phyloP scores from a whole-genome alignment of 106 monocot genomes.

The Xerophyta viscosa region DNA sequence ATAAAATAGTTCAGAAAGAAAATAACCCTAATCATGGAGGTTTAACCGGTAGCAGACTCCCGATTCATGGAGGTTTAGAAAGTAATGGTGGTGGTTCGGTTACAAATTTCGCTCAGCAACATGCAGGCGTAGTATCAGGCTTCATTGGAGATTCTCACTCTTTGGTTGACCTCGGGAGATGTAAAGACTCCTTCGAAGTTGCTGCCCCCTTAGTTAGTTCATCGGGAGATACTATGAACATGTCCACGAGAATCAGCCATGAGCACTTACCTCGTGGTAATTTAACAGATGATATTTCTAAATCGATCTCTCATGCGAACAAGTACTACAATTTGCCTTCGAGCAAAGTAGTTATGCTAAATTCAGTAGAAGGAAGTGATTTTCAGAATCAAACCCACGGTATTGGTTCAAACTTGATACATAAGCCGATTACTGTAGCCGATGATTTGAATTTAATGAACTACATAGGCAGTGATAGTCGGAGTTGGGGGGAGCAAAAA shows the following conservation, averaged over 20 bases:
- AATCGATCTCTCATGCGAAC: conserved; percentile 14
- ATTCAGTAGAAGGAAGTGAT: conserved; percentile 19
- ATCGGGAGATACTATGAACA: conserved; percentile 12
- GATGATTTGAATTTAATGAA: conserved; percentile 24
- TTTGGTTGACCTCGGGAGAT: conserved; percentile 32
- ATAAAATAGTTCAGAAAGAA: conserved; percentile 24
- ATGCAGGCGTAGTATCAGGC: no score
- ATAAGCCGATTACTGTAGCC: conserved; percentile 1
- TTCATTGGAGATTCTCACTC: conserved; percentile 22
- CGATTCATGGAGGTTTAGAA: conserved; percentile 17
- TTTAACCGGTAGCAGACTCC: conserved; percentile 20
- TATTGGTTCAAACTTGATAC: conserved; percentile 7
- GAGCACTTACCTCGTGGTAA: conserved; percentile 12
- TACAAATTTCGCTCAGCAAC: conserved; percentile 19
- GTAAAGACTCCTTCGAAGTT: conserved; percentile 34
- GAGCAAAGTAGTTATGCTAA: conserved; percentile 2
- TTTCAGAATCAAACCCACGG: conserved; percentile 19
- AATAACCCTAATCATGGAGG: conserved; percentile 16
- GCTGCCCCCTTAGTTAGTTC: conserved; percentile 25
- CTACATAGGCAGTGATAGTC: conserved; percentile 21
- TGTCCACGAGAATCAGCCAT: conserved; percentile 6
- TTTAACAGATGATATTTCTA: conserved; percentile 2
- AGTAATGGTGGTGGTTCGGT: no score
- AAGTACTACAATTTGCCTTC: conserved; percentile 12
- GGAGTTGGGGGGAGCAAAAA: conserved; percentile 14